phyloP scores from a whole-genome alignment of 768 basidiomycete genomes.

The Suillus placidus region DNA sequence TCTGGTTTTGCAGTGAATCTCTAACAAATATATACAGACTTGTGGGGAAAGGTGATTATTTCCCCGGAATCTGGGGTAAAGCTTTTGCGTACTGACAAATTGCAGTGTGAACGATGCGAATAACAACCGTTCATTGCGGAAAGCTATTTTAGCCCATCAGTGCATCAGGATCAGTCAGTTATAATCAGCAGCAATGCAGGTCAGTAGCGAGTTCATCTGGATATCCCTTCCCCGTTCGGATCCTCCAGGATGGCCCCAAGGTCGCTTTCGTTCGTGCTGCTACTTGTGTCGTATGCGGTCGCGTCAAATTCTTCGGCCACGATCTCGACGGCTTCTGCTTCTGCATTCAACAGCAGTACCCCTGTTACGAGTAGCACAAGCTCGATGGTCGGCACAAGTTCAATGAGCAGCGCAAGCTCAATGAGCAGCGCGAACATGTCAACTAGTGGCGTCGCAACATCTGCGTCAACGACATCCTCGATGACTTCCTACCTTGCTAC shows the following conservation, averaged over 20 bases:
- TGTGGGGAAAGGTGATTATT: not conserved
- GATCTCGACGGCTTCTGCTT: conserved; percentile 6
- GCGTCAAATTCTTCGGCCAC: not conserved
- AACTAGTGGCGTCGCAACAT: conserved; percentile 3
- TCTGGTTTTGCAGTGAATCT: not conserved
- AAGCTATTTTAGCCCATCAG: conserved; percentile 3
- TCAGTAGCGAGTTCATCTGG: not conserved
- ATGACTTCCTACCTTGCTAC: conserved; percentile 14
- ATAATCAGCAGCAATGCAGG: conserved; percentile 5
- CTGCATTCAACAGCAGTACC: conserved; percentile 10
- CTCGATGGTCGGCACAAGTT: not conserved
- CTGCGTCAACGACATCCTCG: conserved; percentile 13
- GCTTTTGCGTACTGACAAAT: not conserved
- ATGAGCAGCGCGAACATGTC: conserved; percentile 1
- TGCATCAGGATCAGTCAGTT: not conserved
- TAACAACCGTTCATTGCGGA: not conserved
- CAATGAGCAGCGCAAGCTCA: not conserved
- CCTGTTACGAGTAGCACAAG: conserved; percentile 11
- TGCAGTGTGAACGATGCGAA: not conserved
- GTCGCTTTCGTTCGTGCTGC: conserved; percentile 17
- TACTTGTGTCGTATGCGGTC: conserved; percentile 10
- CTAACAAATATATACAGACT: not conserved
- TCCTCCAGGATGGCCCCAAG: conserved; percentile 22
- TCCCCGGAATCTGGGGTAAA: not conserved
- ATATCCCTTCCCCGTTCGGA: conserved; percentile 4